Evolutionary conservation across 2,329 filamentous ascomycete genomes (phyloP).

Genomic region (Emmonsiellopsis sp.): DNA sequence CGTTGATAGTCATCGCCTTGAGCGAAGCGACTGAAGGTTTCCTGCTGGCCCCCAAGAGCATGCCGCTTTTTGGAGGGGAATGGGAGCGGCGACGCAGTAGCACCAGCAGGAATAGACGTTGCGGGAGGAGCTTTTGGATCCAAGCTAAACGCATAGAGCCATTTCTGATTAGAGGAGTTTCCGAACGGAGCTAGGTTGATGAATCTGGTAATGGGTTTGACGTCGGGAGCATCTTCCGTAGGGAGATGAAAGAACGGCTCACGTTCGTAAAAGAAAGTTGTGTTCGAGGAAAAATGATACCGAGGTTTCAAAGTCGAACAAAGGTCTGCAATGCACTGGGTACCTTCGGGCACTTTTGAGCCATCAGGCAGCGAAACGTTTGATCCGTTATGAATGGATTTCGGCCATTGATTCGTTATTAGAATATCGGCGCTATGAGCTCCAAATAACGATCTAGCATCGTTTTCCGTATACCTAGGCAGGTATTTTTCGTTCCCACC

Average conservation of each 20-base stretch:
- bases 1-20: conserved; percentile 27
- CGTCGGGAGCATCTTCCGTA: conserved; percentile 43
- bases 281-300: conserved; percentile 74
- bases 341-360: conserved; percentile 42
- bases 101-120: conserved; percentile 55
- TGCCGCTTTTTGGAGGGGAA: conserved; percentile 50
- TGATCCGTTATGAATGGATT: conserved; percentile 59
- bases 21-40: conserved; percentile 30
- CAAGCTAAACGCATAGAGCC: conserved; percentile 54
- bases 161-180: conserved; percentile 64
- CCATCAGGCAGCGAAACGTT: conserved; percentile 50
- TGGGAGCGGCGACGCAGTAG: conserved; percentile 61
- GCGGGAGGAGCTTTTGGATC: conserved; percentile 53
- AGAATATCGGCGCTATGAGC: conserved; percentile 77
- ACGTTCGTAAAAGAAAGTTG: conserved; percentile 70
- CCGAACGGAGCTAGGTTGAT: conserved; percentile 75
- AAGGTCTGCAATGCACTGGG: conserved; percentile 66
- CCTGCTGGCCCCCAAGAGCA: conserved; percentile 23
- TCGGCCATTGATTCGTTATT: conserved; percentile 78
- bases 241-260: conserved; percentile 77
- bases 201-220: conserved; percentile 67
- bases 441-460: conserved; percentile 65
- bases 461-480: conserved; percentile 67
- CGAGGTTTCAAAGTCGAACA: conserved; percentile 73
- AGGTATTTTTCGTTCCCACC: conserved; percentile 55